Evolutionary conservation across 192 early-diverging fungal genomes (phyloP).

Genomic region (Coemansia sp.): DNA sequence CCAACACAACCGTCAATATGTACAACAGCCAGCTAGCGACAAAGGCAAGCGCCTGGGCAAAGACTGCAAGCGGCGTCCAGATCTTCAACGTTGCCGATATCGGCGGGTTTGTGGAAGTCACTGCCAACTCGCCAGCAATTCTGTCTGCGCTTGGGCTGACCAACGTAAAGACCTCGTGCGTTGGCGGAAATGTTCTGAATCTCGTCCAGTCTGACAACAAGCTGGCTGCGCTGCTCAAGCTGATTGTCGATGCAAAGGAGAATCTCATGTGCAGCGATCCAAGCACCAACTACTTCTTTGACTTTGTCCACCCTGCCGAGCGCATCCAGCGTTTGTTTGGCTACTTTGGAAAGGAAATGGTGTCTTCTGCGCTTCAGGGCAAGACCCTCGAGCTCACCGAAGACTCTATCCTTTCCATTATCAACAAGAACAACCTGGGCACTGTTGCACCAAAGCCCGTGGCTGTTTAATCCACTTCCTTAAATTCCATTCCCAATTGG

Average conservation of each 20-base stretch:
- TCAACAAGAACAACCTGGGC: constrained; percentile 31
- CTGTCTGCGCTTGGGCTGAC: constrained; percentile 32
- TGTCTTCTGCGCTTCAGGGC: constrained; percentile 18
- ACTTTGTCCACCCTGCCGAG: constrained; percentile 48
- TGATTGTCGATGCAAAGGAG: constrained; percentile 31
- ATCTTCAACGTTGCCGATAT: constrained; percentile 31
- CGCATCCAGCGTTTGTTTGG: constrained; percentile 47
- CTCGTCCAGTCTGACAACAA: constrained; percentile 39
- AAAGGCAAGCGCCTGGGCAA: constrained; percentile 36
- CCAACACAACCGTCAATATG: constrained; percentile 25
- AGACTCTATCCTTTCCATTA: constrained; percentile 22
- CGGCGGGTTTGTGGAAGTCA: constrained; percentile 42
- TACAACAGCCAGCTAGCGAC: constrained; percentile 29
- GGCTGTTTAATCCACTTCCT: neutral
- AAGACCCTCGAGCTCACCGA: constrained; percentile 18
- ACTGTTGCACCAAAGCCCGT: constrained; percentile 35
- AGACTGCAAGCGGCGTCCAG: constrained; percentile 12
- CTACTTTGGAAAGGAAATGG: constrained; percentile 29
- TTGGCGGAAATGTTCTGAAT: constrained; percentile 41
- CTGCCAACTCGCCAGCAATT: constrained; percentile 18
- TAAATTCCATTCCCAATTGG: too few relatives aligned
- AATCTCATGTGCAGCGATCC: constrained; percentile 41
- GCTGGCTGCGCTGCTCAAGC: constrained; percentile 31
- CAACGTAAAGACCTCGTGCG: constrained; percentile 35
- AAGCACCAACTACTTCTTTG: constrained; percentile 47